These are phyloP conservation scores for Capronia epimyces DNA, from an alignment of 2,329 filamentous ascomycete genomes.

Conservation along the genomic window DNA sequence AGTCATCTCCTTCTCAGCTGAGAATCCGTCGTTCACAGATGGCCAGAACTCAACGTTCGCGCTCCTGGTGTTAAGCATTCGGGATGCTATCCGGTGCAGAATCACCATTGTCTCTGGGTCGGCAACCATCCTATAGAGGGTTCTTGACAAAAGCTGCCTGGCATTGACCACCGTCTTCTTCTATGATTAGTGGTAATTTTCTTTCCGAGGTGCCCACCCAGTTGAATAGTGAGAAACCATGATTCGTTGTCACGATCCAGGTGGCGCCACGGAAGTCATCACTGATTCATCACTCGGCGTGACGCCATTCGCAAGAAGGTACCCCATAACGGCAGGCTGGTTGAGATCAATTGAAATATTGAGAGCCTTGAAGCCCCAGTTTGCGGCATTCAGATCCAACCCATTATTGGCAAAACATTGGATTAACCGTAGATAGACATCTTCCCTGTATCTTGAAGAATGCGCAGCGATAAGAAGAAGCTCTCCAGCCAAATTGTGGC, in stretches of 20 bases:
- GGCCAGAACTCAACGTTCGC: too few relatives aligned
- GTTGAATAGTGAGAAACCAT: too few relatives aligned
- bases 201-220: too few relatives aligned
- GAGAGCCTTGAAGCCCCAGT: slow-evolving; percentile 2
- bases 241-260: neutral
- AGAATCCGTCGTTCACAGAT: too few relatives aligned
- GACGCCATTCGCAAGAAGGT: neutral
- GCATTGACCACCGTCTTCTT: too few relatives aligned
- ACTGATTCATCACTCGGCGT: neutral
- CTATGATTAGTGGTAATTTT: too few relatives aligned
- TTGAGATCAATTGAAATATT: neutral
- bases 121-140: too few relatives aligned
- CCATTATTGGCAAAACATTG: slow-evolving; percentile 2
- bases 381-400: slow-evolving; percentile 1
- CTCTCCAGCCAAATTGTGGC: slow-evolving; percentile 1
- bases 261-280: neutral
- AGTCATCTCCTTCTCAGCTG: too few relatives aligned
- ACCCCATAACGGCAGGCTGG: neutral
- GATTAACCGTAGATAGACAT: neutral
- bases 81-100: too few relatives aligned
- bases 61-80: too few relatives aligned
- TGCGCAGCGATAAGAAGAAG: neutral
- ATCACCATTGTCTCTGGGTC: too few relatives aligned
- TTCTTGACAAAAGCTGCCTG: too few relatives aligned
- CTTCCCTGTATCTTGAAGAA: neutral